Evolutionary conservation across 257 asterid species (phyloP).

Genomic region (Fraxinus cuspidata): DNA sequence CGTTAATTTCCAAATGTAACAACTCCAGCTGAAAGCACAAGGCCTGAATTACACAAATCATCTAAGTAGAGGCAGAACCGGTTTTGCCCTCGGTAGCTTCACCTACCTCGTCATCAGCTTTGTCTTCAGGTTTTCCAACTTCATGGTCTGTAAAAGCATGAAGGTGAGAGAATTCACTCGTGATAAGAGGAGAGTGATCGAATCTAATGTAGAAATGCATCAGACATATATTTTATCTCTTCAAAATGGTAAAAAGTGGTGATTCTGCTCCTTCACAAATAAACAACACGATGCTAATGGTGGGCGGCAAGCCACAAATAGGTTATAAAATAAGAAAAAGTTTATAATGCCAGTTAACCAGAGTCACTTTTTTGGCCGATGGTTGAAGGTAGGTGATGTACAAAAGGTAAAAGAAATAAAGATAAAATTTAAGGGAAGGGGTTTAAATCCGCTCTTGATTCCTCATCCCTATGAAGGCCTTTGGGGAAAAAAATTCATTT

Average conservation of each 20-base stretch:
- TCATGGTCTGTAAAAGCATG: constrained; percentile 40
- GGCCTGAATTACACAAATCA: constrained; percentile 30
- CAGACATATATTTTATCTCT: too few species aligned
- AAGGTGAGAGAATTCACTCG: neutral
- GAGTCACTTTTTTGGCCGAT: neutral
- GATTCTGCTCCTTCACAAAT: too few species aligned
- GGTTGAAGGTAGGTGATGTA: neutral
- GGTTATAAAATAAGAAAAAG: too few species aligned
- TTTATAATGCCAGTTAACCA: neutral
- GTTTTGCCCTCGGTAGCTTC: constrained; percentile 45
- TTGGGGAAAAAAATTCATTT: neutral
- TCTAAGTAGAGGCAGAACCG: constrained; percentile 37
- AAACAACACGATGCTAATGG: too few species aligned
- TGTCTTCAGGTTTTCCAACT: constrained; percentile 43
- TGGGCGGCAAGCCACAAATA: neutral
- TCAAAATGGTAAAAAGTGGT: too few species aligned
- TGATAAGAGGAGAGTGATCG: neutral
- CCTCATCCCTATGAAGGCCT: too few species aligned
- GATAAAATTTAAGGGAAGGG: neutral
- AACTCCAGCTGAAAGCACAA: constrained; percentile 28
- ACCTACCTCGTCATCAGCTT: constrained; percentile 33
- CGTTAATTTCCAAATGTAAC: constrained; percentile 10
- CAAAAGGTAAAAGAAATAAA: neutral
- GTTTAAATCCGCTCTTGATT: neutral
- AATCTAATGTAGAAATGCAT: neutral